Conservation (phyloP, 257 asterid species). For the Osmanthus fragrans region DNA sequence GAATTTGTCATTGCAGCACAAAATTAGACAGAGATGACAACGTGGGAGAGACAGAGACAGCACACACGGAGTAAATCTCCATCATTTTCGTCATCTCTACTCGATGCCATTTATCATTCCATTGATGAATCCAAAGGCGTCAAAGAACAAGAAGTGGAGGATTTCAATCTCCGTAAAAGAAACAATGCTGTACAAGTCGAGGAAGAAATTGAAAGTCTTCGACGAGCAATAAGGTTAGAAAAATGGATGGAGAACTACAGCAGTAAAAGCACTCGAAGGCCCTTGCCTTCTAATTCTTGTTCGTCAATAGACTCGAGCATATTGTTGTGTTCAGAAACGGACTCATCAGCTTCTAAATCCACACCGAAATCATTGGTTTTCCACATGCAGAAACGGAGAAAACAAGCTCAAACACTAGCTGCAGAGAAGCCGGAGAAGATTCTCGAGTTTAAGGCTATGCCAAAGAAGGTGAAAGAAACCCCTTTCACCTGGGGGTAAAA, state of each 20-base stretch:
- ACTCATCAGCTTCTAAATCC: not conserved
- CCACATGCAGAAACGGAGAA: not conserved
- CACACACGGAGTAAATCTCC: not conserved
- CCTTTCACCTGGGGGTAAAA: conserved; percentile 24
- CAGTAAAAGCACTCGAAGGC: not conserved
- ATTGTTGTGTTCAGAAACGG: not conserved
- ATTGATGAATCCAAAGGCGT: not conserved
- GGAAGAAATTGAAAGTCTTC: not conserved
- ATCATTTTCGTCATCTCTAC: not conserved
- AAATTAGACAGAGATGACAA: not conserved
- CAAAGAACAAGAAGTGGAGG: not conserved
- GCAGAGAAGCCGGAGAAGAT: not conserved
- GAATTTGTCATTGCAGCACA: not conserved
- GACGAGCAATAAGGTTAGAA: not conserved
- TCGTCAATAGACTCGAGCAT: not conserved
- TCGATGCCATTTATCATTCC: conserved; percentile 1
- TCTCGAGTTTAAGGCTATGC: not conserved
- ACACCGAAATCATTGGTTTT: not conserved
- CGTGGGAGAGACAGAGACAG: not conserved
- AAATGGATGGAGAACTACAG: conserved; percentile 5
- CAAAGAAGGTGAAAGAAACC: conserved; percentile 2
- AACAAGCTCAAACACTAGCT: not conserved
- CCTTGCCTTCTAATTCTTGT: not conserved
- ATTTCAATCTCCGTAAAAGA: not conserved
- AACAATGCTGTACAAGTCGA: not conserved